Evolutionary conservation across 441 rosid genomes (phyloP), one percentile per base, ranked within the genome.

Genomic region (Lagerstroemia fauriei): DNA sequence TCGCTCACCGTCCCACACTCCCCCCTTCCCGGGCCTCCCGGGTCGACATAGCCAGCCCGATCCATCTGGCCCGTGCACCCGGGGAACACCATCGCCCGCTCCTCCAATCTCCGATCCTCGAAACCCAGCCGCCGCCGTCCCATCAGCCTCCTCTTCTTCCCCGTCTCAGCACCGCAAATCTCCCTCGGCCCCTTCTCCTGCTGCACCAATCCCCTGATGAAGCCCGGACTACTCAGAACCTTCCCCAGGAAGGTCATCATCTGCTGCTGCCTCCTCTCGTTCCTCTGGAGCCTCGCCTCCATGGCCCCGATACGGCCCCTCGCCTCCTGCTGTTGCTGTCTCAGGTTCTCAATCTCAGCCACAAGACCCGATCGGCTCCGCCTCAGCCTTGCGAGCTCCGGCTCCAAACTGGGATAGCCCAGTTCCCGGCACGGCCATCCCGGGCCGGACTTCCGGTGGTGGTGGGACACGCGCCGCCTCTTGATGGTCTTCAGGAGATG

Each of bases 221-320:
- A 89, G 59, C 86, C 81, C 0, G 97, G 94, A 41, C 87, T 93
- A 75, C 86, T 87, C 50, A 95, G 88, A 9, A 92, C 91, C 84
- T 90, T 94, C 0, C 95, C 94, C 5, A 95, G 92, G 86, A 95
- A 95, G 18, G 90, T 80, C 95, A 91, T 88, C 84, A 91, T 89
- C 65, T 93, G 95, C 70, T 91, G 92, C 82, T 94, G 98, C 84
- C 90, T 93, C 88, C 71, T 91, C 88, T 91, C 98, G 29, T 94
- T 88, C 69, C 72, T 51, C 7, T 31, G 83, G 74, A 92, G 91
- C 75, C 89, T 90, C 83, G 89, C 90, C 72, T 91, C 93, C 47
- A 90, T 91, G 24, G 87, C 80, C 65, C 88, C 91, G 79, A 92
- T 83, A 81, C 89, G 91, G 78, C 85, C 82, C 73, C 91, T 93